Base-by-base conservation (phyloP, 164 flowering plant species). In the Macadamia integrifolia region DNA sequence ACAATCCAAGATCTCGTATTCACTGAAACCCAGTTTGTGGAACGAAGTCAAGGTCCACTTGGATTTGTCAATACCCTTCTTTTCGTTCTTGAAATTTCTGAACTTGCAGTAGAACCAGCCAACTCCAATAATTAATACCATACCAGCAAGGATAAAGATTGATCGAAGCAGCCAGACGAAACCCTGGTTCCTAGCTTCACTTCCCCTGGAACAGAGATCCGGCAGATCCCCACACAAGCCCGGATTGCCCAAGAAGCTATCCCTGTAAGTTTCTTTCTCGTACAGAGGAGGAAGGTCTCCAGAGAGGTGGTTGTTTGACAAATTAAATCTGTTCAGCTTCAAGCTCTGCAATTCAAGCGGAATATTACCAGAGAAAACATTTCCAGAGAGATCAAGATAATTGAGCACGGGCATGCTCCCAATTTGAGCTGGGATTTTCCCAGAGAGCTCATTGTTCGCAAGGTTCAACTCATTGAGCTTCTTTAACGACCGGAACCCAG, bases 11-110 rank as follows among this genome's bases (percentile, higher is more conserved):
- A 88, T 85, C 78, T 88, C 93, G 59, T 73, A 62, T 64, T 88
- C 91, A 49, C 81, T 78, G 62, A 88, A 88, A 35, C 84, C 85
- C 69, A 88, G 68, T 68, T 86, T 88, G 48, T 88, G 88, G 42
- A 88, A 88, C 53, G 93, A 88, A 84, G 82, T 88, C 62, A 87
- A 55, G 1, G 84, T 88, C 93, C 93, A 88, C 55, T 87, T 88
- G 2, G 93, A 85, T 66, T 71, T 80, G 49, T 86, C 91, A 0
- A 76, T 65, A 4, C 79, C 80, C 52, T 65, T 69, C 55, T 77
- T 80, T 3, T 80, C 79, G 56, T 74, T 72, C 74, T 78, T 77
- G 77, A 77, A 84, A 31, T 58, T 83, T 76, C 68, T 80, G 71
- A 84, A 85, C 78, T 76, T 86, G 52, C 66, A 59, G 67, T 72